Percentiles rank a stretch among this genome's conserved stretches.
Conservation (phyloP, 75 land plant species). For the Cryptomeria japonica region DNA sequence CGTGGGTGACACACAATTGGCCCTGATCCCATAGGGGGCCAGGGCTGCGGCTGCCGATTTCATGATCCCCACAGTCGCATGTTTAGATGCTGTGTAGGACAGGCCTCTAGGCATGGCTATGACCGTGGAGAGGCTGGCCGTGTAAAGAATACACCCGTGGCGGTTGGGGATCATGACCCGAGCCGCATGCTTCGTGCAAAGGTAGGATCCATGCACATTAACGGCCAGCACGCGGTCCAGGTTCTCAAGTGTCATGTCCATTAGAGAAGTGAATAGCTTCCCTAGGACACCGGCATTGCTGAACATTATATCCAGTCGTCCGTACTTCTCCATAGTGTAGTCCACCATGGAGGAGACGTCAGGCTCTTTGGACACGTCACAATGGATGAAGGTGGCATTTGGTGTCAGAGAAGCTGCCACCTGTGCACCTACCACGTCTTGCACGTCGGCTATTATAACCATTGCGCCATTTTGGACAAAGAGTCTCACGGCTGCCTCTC, state of each 20-base stretch:
- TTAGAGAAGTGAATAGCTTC: constrained; percentile 17
- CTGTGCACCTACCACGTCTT: constrained; percentile 30
- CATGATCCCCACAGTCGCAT: constrained; percentile 21
- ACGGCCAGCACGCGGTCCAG: constrained; percentile 7
- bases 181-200: constrained; percentile 19
- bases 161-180: not conserved
- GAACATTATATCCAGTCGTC: constrained; percentile 45
- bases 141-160: not conserved
- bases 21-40: constrained; percentile 18
- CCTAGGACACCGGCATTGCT: constrained; percentile 56
- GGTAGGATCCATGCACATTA: constrained; percentile 11
- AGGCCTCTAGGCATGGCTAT: not conserved
- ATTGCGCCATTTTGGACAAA: constrained; percentile 57
- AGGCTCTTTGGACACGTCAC: constrained; percentile 40
- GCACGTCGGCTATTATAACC: constrained; percentile 62
- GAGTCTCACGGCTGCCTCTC: constrained; percentile 45
- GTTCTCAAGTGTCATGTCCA: constrained; percentile 5
- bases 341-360: constrained; percentile 35
- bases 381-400: constrained; percentile 16
- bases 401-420: constrained; percentile 15
- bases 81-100: constrained; percentile 15
- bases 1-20: constrained; percentile 19
- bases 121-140: constrained; percentile 10
- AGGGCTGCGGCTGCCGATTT: constrained; percentile 17
- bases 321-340: constrained; percentile 25